Conservation (phyloP, 768 basidiomycete species). For the Mycena kentingensis region DNA sequence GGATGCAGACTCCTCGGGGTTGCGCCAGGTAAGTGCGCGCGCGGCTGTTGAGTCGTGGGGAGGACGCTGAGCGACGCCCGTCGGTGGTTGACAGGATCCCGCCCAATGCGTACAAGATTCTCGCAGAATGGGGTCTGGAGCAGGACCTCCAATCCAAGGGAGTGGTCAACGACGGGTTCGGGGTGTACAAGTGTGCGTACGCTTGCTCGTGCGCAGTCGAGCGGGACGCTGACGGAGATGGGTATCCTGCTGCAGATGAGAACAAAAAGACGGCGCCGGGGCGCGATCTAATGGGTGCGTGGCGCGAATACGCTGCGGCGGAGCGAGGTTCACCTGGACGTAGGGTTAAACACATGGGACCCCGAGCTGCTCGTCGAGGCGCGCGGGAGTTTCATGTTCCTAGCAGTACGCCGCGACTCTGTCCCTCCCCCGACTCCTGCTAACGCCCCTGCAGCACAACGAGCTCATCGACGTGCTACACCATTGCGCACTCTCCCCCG, state of each 20-base stretch:
- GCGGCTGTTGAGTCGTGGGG: too few relatives aligned
- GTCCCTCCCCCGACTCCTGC: not conserved
- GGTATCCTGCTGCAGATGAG: not conserved
- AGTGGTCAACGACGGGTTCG: not conserved
- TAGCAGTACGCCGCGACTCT: not conserved
- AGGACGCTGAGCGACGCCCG: too few relatives aligned
- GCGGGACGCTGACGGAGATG: not conserved
- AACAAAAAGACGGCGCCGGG: not conserved
- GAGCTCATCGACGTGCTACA: not conserved
- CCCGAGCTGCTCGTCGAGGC: not conserved
- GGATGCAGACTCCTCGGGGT: not conserved
- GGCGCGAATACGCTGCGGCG: too few relatives aligned
- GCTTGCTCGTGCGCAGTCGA: not conserved
- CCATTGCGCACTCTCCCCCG: not conserved
- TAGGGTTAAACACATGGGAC: not conserved
- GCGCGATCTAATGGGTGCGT: not conserved
- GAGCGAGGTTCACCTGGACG: not conserved
- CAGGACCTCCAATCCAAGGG: not conserved
- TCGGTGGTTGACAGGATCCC: too few relatives aligned
- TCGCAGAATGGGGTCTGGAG: not conserved
- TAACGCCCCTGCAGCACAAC: not conserved
- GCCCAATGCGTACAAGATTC: slow-evolving; percentile 1
- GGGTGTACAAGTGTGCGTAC: not conserved
- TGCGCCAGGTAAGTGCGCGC: too few relatives aligned
- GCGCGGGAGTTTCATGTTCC: not conserved